A percentile compares a stretch with the other conserved stretches of the same genome.
These are phyloP conservation scores for Jimgerdemannia lactiflua DNA, from an alignment of 192 early-diverging fungal species.

Conservation along the genomic window DNA sequence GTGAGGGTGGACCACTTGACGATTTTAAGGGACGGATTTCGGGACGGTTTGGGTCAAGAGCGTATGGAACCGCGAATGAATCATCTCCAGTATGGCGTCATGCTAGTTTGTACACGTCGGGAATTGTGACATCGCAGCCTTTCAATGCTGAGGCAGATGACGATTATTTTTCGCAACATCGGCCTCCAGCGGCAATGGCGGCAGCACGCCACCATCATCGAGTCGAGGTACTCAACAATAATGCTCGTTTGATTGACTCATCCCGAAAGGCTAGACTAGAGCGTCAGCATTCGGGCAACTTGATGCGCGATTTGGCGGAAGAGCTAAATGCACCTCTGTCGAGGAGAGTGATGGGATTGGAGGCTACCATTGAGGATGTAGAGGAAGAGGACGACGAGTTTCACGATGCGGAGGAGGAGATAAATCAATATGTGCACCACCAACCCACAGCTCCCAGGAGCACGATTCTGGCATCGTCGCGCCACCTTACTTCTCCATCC, in stretches of 20 bases:
- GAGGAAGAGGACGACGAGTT: background rate
- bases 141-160: background rate
- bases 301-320: background rate
- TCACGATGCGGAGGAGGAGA: background rate
- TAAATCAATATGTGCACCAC: background rate
- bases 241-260: constrained; percentile 16
- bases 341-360: background rate
- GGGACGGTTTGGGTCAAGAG: background rate
- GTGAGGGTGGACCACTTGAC: background rate
- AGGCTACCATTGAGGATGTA: background rate
- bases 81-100: background rate
- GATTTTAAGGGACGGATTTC: background rate
- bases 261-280: constrained; percentile 6
- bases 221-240: constrained; percentile 31
- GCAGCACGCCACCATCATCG: constrained; percentile 15
- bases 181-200: background rate
- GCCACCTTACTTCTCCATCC: background rate
- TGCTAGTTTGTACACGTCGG: constrained; percentile 6
- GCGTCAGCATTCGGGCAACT: background rate
- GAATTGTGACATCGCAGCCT: constrained; percentile 2
- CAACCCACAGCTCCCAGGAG: background rate
- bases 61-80: too few relatives aligned
- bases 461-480: background rate
- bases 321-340: background rate
- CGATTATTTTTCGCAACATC: background rate